Evolutionary conservation across 2,329 filamentous ascomycete species (phyloP).

Genomic region (Didymella segeticola): DNA sequence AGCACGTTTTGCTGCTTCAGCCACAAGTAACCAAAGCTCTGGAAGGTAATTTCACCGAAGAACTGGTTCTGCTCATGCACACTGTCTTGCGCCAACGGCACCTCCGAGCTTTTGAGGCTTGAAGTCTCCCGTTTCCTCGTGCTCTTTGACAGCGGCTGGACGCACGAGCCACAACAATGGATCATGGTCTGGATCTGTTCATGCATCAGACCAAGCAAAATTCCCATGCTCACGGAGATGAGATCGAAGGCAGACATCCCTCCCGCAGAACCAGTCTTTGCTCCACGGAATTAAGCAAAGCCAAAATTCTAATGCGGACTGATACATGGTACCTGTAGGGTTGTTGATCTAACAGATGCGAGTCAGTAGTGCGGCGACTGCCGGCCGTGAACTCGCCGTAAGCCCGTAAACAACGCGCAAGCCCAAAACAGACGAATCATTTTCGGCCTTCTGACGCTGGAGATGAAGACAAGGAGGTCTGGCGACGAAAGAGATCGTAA

Average conservation of each 20-base stretch:
- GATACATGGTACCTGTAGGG: not conserved
- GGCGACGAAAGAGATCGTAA: not conserved
- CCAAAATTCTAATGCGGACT: not conserved
- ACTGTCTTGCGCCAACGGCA: not conserved
- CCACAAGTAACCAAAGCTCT: not conserved
- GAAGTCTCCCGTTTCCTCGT: slow-evolving; percentile 7
- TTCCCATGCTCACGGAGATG: not conserved
- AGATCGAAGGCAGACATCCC: not conserved
- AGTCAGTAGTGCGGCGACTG: slow-evolving; percentile 8
- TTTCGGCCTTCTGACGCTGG: not conserved
- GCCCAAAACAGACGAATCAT: not conserved
- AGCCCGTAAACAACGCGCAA: slow-evolving; percentile 1
- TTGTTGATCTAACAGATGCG: slow-evolving; percentile 1
- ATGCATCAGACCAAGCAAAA: not conserved
- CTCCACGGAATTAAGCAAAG: not conserved
- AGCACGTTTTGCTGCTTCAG: slow-evolving; percentile 5
- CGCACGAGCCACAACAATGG: slow-evolving; percentile 9
- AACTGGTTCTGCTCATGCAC: not conserved
- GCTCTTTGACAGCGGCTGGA: slow-evolving; percentile 14
- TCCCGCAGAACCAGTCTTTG: not conserved
- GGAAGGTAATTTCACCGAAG: not conserved
- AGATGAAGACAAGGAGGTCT: not conserved
- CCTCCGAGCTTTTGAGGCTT: not conserved
- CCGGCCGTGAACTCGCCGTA: slow-evolving; percentile 16
- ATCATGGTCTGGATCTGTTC: slow-evolving; percentile 11